phyloP scores from a whole-genome alignment of 176 grass and related monocot genomes.

The Dendrocalamus sinicus region DNA sequence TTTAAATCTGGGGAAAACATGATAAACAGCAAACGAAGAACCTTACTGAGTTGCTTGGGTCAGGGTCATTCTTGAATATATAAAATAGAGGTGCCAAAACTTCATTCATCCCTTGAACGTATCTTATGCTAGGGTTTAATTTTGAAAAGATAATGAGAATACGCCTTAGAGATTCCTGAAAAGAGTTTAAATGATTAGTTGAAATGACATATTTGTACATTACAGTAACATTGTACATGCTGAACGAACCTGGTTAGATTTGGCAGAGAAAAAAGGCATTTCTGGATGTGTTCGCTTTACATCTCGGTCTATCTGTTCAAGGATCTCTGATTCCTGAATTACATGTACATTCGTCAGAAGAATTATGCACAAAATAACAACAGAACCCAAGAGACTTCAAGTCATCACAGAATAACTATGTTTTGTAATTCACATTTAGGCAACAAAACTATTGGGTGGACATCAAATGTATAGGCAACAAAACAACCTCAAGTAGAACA shows the following conservation, averaged over 20 bases:
- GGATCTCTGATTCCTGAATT: conserved; percentile 80
- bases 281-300: conserved; percentile 91
- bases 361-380: conserved; percentile 7
- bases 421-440: conserved; percentile 18
- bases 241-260: conserved; percentile 61
- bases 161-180: conserved; percentile 81
- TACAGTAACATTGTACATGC: conserved; percentile 25
- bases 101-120: conserved; percentile 99
- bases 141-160: conserved; percentile 95
- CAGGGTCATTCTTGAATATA: conserved; percentile 69
- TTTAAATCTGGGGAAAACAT: neutral
- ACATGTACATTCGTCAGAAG: conserved; percentile 6
- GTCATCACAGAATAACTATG: conserved; percentile 28
- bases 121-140: conserved; percentile 85
- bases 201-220: conserved; percentile 27
- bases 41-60: conserved; percentile 65
- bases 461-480: conserved; percentile 12
- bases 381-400: neutral
- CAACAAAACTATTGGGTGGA: neutral
- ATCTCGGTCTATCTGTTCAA: conserved; percentile 93
- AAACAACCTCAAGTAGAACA: neutral
- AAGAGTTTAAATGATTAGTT: conserved; percentile 39
- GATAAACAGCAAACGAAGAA: conserved; percentile 25
- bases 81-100: conserved; percentile 90
- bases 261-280: conserved; percentile 71